phyloP scores from a whole-genome alignment of 331 rosid genomes.

The Malus hybrid region DNA sequence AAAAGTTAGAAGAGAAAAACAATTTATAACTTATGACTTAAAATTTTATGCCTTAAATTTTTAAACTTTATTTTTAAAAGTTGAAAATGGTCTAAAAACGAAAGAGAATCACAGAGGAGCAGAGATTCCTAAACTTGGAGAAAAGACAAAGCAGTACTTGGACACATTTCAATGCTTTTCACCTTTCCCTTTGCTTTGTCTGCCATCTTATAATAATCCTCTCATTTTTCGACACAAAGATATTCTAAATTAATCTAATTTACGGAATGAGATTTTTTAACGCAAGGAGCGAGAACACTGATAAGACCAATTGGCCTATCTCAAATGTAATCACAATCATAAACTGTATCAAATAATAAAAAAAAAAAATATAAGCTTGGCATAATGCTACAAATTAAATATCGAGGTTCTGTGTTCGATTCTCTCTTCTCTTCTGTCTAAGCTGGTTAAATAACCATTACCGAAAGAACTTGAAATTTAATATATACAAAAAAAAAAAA shows the following conservation, averaged over 20 bases:
- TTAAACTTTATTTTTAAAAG: accelerated
- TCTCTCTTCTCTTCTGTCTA: not conserved
- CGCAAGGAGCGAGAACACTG: too few relatives aligned
- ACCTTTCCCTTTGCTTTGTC: constrained; percentile 15
- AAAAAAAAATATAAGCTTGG: not conserved
- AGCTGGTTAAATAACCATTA: not conserved
- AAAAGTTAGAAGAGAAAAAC: accelerated
- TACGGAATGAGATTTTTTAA: accelerated
- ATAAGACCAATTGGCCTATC: too few relatives aligned
- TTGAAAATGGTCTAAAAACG: not conserved
- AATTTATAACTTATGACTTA: accelerated
- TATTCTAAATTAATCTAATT: too few relatives aligned
- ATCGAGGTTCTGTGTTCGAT: not conserved
- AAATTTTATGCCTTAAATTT: too few relatives aligned
- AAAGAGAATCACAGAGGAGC: constrained; percentile 11
- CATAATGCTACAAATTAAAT: not conserved
- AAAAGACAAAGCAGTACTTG: constrained; percentile 25
- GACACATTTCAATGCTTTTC: constrained; percentile 29
- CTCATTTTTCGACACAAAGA: not conserved
- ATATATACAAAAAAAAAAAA: not conserved
- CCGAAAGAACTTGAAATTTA: not conserved
- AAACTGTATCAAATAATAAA: not conserved
- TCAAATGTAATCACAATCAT: not conserved
- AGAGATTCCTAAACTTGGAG: constrained; percentile 39
- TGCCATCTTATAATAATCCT: constrained; percentile 24